phyloP scores from a whole-genome alignment of 371 early-diverging fungal species.

The Mortierella sp. region DNA sequence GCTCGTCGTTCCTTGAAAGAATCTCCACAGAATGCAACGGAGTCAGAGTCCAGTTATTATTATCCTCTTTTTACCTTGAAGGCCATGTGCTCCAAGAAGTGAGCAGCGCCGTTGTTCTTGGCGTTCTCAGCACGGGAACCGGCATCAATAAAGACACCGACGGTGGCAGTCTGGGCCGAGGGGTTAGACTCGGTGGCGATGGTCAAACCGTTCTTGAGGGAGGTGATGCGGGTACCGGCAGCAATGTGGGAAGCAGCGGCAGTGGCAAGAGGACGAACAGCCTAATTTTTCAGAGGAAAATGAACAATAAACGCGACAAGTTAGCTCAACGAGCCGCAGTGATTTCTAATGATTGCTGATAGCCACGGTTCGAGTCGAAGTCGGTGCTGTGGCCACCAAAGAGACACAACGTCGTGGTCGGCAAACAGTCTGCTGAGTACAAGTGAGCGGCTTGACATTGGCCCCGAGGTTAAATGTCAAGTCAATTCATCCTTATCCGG shows the following conservation, averaged over 20 bases:
- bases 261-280: conserved; percentile 70
- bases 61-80: conserved; percentile 84
- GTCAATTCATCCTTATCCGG: not conserved
- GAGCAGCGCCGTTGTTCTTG: conserved; percentile 96
- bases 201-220: conserved; percentile 93
- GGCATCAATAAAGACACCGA: conserved; percentile 98
- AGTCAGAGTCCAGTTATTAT: not conserved
- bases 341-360: not conserved
- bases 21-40: not conserved
- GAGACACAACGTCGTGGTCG: not conserved
- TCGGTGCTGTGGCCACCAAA: not conserved
- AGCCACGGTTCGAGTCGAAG: not conserved
- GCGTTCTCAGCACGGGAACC: conserved; percentile 94
- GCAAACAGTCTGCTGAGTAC: not conserved
- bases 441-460: not conserved
- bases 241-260: conserved; percentile 58
- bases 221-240: conserved; percentile 82
- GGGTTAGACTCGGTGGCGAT: conserved; percentile 96
- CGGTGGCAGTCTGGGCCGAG: conserved; percentile 94
- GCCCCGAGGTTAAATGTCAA: not conserved
- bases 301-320: not conserved
- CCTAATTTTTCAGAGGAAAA: conserved; percentile 44
- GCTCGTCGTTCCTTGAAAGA: not conserved
- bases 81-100: conserved; percentile 98
- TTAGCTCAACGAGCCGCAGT: not conserved